Base-by-base conservation (phyloP, 495 filamentous ascomycete genomes). In the Podospora fimiseda region DNA sequence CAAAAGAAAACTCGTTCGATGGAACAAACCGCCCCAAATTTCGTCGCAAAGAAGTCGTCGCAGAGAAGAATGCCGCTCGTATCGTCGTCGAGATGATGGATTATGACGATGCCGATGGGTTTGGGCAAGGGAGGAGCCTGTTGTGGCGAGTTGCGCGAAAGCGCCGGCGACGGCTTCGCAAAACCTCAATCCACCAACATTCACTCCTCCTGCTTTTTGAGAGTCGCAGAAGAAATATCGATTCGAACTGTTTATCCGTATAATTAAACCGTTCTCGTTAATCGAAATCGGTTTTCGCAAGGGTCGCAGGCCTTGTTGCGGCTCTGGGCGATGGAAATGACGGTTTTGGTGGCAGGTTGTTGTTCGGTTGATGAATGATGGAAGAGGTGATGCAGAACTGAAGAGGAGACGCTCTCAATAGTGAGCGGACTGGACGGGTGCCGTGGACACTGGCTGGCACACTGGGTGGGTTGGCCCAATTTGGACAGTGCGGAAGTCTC, bases 131-230 rank as follows among this genome's bases (percentile, higher is more conserved):
- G 62, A 63, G 52, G 57, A 63, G 59, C 58, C 54, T 65, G 63
- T 55, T 64, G 63, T 63, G 63, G 65, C 68, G 58, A 70, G 64
- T 63, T 65, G 65, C 68, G 69, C 67, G 63, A 71, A 62, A 65
- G 58, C 64, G 70, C 63, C 62, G 61, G 66, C 52, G 53, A 49
- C 49, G 54, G 54, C 43, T 43, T 51, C 59, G 56, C 54, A 49
- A 49, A 60, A 40, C 48, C 55, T 45, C 58, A 48, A 45, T 30
- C 52, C 47, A 45, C 50, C 56, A 55, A 51, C 50, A 49, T 40
- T 38, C 57, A 53, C 53, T 57, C 57, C 54, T 51, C 52, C 60
- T 52, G 46, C 53, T n/a, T 50, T 49, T 27, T 43, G 61, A 56
- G 59, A 30, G 21, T 24, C 50, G 59, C 50, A 36, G 23, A 20